Percentiles rank a stretch among this genome's conserved stretches.
phyloP scores from a whole-genome alignment of 1,139 yeast genomes.

The Yamadazyma membranifaciens region DNA sequence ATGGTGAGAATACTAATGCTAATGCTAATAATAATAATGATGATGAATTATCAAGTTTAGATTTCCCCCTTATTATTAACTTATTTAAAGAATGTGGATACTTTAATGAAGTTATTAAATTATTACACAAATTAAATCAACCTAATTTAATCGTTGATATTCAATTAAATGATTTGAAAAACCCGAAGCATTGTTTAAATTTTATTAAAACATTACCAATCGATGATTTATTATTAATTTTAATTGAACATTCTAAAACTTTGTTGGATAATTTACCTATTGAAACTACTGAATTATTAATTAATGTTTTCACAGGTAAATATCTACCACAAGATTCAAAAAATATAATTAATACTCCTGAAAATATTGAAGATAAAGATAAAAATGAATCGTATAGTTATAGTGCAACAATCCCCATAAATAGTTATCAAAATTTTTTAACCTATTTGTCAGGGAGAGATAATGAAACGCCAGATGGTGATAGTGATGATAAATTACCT shows the following conservation, averaged over 20 bases:
- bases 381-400: slow-evolving; percentile 5
- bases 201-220: slow-evolving; percentile 71
- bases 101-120: slow-evolving; percentile 62
- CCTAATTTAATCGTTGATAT: slow-evolving; percentile 78
- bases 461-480: slow-evolving; percentile 8
- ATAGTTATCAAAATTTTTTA: slow-evolving; percentile 72
- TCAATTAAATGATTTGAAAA: slow-evolving; percentile 63
- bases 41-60: slow-evolving; percentile 45
- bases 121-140: slow-evolving; percentile 71
- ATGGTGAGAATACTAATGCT: slow-evolving; percentile 9
- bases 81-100: slow-evolving; percentile 79
- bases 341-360: slow-evolving; percentile 9
- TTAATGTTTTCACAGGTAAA: slow-evolving; percentile 85
- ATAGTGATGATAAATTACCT: slow-evolving; percentile 14
- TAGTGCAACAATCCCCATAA: slow-evolving; percentile 31
- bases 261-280: slow-evolving; percentile 71
- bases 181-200: slow-evolving; percentile 60
- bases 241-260: slow-evolving; percentile 64
- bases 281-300: slow-evolving; percentile 77
- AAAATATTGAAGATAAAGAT: slow-evolving; percentile 9
- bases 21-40: slow-evolving; percentile 11
- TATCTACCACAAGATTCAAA: slow-evolving; percentile 46
- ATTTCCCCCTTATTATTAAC: slow-evolving; percentile 67
- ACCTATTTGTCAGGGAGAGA: slow-evolving; percentile 50
- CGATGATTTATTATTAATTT: slow-evolving; percentile 74